These are phyloP conservation scores for Babesia divergens DNA, from an alignment of 169 alveolate species.

Conservation along the genomic window DNA sequence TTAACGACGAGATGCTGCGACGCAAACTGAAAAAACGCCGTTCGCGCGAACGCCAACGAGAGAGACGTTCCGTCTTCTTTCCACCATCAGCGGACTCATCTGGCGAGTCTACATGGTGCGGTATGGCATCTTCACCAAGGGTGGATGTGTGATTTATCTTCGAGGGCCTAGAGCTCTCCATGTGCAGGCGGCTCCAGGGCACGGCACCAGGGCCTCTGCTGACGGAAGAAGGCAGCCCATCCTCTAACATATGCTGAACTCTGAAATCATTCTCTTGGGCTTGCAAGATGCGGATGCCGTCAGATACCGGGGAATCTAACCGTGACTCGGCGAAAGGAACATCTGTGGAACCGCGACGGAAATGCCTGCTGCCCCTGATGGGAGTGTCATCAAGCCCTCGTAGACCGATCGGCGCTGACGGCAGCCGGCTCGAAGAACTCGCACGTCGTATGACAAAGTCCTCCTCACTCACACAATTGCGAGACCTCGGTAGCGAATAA, in stretches of 20 bases:
- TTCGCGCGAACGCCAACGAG: conserved; percentile 18
- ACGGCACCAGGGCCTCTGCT: too few relatives aligned
- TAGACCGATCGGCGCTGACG: background rate
- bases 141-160: too few relatives aligned
- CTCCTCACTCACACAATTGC: conserved; percentile 3
- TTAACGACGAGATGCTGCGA: conserved; percentile 26
- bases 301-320: background rate
- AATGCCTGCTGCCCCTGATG: background rate
- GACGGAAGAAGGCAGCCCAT: too few relatives aligned
- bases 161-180: too few relatives aligned
- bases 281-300: background rate
- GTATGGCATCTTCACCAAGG: too few relatives aligned
- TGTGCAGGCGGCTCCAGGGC: too few relatives aligned
- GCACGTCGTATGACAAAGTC: conserved; percentile 12
- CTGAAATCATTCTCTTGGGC: background rate
- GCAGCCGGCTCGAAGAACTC: background rate
- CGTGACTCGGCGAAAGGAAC: background rate
- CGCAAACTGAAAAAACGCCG: conserved; percentile 46
- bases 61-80: conserved; percentile 1
- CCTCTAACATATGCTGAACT: background rate
- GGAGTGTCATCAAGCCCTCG: background rate
- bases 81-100: conserved; percentile 20
- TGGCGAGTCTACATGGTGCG: too few relatives aligned
- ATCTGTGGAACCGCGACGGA: background rate
- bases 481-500: background rate